Conservation (phyloP, 31 red algal species). For the Asparagopsis taxiformis region DNA sequence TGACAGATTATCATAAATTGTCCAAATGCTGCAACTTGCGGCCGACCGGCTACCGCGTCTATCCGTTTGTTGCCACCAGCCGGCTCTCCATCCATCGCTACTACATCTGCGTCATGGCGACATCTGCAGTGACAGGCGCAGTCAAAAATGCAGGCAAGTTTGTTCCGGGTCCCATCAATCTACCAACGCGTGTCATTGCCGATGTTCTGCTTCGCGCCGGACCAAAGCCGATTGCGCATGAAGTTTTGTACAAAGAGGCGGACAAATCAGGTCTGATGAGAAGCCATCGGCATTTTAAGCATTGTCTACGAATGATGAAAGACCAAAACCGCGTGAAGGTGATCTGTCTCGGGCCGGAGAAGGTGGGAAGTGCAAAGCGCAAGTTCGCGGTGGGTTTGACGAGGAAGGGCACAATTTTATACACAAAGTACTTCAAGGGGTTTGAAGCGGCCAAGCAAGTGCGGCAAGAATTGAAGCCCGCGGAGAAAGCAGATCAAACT, state of each 20-base stretch:
- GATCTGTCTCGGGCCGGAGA: conserved; percentile 15
- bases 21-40: no score
- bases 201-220: conserved; percentile 9
- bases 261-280: conserved; percentile 5
- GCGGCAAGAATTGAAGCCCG: no score
- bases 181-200: conserved; percentile 16
- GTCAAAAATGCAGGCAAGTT: no score
- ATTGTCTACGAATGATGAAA: conserved; percentile 24
- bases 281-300: conserved; percentile 25
- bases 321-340: conserved; percentile 11
- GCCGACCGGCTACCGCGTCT: no score
- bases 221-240: not conserved
- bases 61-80: no score
- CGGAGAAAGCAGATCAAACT: no score
- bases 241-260: not conserved
- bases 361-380: conserved; percentile 12
- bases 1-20: no score
- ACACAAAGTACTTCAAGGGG: conserved; percentile 11
- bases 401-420: conserved; percentile 3
- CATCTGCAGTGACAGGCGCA: no score
- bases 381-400: conserved; percentile 6
- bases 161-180: no score
- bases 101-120: no score
- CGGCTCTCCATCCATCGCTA: no score
- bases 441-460: no score